These are phyloP conservation scores for Paratinospora sagittata DNA, from an alignment of 164 flowering plant species.

Conservation along the genomic window DNA sequence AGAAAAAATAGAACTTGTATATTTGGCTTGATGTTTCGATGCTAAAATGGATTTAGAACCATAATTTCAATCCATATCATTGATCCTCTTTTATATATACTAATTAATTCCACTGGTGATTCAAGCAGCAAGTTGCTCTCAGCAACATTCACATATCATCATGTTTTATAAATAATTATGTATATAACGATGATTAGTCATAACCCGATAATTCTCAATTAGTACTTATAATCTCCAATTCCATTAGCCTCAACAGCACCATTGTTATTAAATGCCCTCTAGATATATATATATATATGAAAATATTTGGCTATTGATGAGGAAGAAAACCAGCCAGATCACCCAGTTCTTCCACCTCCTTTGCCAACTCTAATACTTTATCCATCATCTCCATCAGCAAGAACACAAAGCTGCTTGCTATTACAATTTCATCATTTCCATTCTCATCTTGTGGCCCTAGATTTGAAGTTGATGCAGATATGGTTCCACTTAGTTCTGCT, in stretches of 20 bases:
- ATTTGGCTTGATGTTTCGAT: too few species aligned
- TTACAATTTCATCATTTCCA: constrained; percentile 27
- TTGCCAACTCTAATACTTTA: constrained; percentile 42
- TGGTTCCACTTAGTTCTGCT: constrained; percentile 25
- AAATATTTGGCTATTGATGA: constrained; percentile 6
- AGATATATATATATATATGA: neutral
- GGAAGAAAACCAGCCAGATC: constrained; percentile 35
- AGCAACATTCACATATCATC: neutral
- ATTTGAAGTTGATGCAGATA: constrained; percentile 12
- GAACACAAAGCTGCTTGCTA: constrained; percentile 38
- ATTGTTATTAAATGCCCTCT: neutral
- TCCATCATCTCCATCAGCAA: constrained; percentile 42
- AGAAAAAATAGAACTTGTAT: too few species aligned
- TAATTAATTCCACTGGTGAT: neutral
- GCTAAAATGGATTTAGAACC: too few species aligned
- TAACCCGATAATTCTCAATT: neutral
- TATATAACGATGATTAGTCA: neutral
- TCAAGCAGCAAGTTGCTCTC: neutral
- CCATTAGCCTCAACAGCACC: neutral
- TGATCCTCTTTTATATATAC: neutral
- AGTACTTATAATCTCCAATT: neutral
- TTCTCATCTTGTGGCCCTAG: constrained; percentile 12
- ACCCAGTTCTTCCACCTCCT: constrained; percentile 58
- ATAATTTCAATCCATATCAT: neutral
- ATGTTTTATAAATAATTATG: neutral